A percentile compares a stretch with the other conserved stretches of the same genome.
Conservation (phyloP, 768 basidiomycete genomes). For the Fistulinella prunicolor region DNA sequence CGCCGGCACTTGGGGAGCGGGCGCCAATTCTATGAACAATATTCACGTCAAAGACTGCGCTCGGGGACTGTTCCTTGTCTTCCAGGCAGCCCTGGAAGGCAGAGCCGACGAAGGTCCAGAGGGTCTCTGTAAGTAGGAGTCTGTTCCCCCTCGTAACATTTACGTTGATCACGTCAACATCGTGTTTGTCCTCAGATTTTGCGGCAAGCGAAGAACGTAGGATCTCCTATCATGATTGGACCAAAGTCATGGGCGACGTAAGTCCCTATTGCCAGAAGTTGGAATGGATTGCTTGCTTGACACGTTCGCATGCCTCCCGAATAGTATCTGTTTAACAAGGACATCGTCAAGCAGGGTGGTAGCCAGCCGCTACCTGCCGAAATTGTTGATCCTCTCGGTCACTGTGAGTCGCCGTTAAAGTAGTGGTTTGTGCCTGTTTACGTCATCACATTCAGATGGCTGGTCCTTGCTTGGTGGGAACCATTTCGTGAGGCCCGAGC, state of each 20-base stretch:
- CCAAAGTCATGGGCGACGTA: constrained; percentile 37
- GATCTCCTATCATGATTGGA: constrained; percentile 32
- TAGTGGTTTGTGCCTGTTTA: neutral
- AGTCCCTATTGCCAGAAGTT: constrained; percentile 3
- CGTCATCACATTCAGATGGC: constrained; percentile 27
- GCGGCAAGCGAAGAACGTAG: constrained; percentile 27
- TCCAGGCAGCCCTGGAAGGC: constrained; percentile 41
- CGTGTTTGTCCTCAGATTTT: constrained; percentile 32
- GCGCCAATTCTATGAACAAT: constrained; percentile 36
- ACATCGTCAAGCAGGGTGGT: constrained; percentile 33
- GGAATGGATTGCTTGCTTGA: neutral
- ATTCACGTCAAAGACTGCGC: constrained; percentile 43
- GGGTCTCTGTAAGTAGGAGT: constrained; percentile 36
- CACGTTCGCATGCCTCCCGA: neutral
- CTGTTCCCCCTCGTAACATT: too few relatives aligned
- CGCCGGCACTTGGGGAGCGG: constrained; percentile 44
- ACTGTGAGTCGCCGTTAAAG: constrained; percentile 34
- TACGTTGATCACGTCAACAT: too few relatives aligned
- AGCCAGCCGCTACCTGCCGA: constrained; percentile 33
- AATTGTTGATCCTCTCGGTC: constrained; percentile 35
- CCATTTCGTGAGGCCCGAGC: constrained; percentile 33
- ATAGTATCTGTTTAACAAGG: constrained; percentile 35
- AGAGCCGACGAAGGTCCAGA: constrained; percentile 41
- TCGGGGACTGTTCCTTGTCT: constrained; percentile 32
- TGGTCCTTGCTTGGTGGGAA: constrained; percentile 43